phyloP scores from a whole-genome alignment of 2,329 filamentous ascomycete species.

The Trichoderma afroharzianum region DNA sequence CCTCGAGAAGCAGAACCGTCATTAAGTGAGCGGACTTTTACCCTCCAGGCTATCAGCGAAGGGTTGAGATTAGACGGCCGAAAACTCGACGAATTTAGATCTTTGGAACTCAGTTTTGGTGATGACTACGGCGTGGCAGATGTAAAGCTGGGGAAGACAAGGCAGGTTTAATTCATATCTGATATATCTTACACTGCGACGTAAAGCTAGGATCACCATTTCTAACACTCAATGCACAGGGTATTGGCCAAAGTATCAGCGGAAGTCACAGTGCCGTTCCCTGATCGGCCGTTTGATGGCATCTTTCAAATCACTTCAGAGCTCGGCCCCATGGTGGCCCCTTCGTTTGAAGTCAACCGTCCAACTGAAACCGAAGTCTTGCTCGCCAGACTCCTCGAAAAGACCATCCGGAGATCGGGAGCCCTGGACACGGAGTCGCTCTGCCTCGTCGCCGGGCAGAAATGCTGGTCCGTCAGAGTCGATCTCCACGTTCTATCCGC shows the following conservation, averaged over 20 bases:
- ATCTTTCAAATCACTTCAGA: conserved; percentile 91
- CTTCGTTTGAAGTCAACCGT: conserved; percentile 81
- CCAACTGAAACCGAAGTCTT: conserved; percentile 81
- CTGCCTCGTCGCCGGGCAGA: conserved; percentile 84
- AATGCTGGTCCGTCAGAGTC: conserved; percentile 86
- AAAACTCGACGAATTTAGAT: conserved; percentile 73
- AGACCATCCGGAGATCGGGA: conserved; percentile 85
- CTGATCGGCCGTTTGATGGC: conserved; percentile 91
- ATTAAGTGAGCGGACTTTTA: conserved; percentile 81
- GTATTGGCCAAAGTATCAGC: conserved; percentile 82
- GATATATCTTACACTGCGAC: background rate
- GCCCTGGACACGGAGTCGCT: conserved; percentile 94
- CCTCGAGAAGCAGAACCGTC: conserved; percentile 90
- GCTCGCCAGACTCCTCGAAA: conserved; percentile 85
- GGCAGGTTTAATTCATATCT: conserved; percentile 46
- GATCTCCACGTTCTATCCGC: conserved; percentile 90
- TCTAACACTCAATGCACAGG: conserved; percentile 41
- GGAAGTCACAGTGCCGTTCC: conserved; percentile 79
- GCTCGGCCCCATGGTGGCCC: conserved; percentile 86
- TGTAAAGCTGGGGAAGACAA: conserved; percentile 84
- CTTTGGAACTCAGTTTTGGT: conserved; percentile 75
- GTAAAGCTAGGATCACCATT: background rate
- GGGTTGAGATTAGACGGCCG: conserved; percentile 82
- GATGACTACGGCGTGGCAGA: conserved; percentile 89
- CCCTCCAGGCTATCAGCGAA: conserved; percentile 76